These are phyloP conservation scores for Draba incana DNA, from an alignment of 345 rosid species.

Conservation along the genomic window DNA sequence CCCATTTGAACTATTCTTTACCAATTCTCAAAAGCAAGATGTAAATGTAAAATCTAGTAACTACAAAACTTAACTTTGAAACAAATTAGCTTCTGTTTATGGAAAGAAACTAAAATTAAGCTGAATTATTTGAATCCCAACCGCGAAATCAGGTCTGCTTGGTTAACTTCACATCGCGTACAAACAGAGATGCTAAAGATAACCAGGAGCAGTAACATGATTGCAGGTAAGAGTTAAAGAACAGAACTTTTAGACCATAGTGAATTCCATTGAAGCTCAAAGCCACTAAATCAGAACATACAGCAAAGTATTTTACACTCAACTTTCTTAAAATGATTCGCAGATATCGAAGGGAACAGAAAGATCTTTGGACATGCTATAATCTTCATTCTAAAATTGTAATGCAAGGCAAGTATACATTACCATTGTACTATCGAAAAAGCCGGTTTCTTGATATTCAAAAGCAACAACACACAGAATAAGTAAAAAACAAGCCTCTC, in stretches of 20 bases:
- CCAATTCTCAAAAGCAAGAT: background rate
- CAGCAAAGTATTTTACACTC: background rate
- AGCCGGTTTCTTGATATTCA: conserved; percentile 46
- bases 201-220: background rate
- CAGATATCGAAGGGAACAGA: background rate
- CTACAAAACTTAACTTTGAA: background rate
- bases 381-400: conserved; percentile 29
- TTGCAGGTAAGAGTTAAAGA: conserved; percentile 4
- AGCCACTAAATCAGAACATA: conserved; percentile 16
- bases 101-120: background rate
- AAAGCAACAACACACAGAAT: conserved; percentile 56
- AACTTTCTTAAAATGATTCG: background rate
- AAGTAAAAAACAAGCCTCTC: conserved; percentile 55
- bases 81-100: background rate
- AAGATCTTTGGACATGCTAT: background rate
- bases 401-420: conserved; percentile 33
- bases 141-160: background rate
- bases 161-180: background rate
- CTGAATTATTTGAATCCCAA: background rate
- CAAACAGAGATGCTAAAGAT: background rate
- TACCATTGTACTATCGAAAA: conserved; percentile 35
- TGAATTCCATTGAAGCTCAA: conserved; percentile 1
- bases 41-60: background rate
- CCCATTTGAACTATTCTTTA: background rate
- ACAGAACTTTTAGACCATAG: background rate